phyloP scores from a whole-genome alignment of 805 yeast species.

The Tetrapisispora fleetii region DNA sequence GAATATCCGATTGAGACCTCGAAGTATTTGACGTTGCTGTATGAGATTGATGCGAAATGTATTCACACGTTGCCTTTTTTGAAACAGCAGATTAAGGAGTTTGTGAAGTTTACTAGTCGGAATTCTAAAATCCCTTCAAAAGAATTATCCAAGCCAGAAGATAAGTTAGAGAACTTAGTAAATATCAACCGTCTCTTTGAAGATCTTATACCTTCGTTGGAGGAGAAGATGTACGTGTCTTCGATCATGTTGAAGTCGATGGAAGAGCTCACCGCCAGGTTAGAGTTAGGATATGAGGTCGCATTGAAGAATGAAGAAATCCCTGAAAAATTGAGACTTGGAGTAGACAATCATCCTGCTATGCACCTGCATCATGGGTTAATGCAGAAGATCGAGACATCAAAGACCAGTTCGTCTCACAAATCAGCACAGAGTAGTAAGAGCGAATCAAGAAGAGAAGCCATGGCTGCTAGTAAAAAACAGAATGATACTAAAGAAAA shows the following conservation, averaged over 20 bases:
- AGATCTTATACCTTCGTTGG: slow-evolving; percentile 83
- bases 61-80: slow-evolving; percentile 63
- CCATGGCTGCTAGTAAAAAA: slow-evolving; percentile 69
- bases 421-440: slow-evolving; percentile 65
- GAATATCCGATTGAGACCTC: slow-evolving; percentile 80
- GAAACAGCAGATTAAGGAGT: slow-evolving; percentile 29
- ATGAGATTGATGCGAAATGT: slow-evolving; percentile 93
- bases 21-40: slow-evolving; percentile 74
- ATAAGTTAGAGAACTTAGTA: slow-evolving; percentile 24
- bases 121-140: neutral
- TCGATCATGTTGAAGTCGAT: slow-evolving; percentile 78
- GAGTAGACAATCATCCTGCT: slow-evolving; percentile 87
- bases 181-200: slow-evolving; percentile 35
- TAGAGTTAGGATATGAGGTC: slow-evolving; percentile 71
- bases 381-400: slow-evolving; percentile 24
- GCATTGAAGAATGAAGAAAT: slow-evolving; percentile 64
- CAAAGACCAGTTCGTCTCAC: slow-evolving; percentile 5
- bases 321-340: slow-evolving; percentile 67
- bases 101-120: slow-evolving; percentile 6
- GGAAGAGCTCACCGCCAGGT: slow-evolving; percentile 54
- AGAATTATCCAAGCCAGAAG: slow-evolving; percentile 2
- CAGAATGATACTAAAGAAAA: slow-evolving; percentile 16
- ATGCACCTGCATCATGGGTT: slow-evolving; percentile 37
- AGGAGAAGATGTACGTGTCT: slow-evolving; percentile 96
- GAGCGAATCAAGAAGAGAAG: slow-evolving; percentile 82